phyloP scores from a whole-genome alignment of 257 asterid genomes.

The Solanum chiquidenum region DNA sequence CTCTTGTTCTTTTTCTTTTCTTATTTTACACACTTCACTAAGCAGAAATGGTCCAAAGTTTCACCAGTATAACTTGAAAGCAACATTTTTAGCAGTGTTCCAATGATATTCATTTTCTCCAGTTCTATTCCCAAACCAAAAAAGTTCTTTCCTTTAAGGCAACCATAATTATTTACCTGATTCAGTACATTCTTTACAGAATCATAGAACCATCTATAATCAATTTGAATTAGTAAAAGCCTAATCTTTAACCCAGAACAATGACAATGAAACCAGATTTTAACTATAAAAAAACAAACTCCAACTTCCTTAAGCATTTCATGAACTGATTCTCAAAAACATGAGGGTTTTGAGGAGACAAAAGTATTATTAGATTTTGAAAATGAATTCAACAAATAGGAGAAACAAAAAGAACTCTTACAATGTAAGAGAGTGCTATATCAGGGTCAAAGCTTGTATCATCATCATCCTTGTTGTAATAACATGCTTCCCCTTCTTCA shows the following conservation, averaged over 20 bases:
- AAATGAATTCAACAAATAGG: neutral
- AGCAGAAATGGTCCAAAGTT: neutral
- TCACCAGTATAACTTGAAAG: neutral
- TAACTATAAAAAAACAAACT: neutral
- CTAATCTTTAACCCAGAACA: neutral
- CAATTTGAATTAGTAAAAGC: neutral
- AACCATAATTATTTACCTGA: neutral
- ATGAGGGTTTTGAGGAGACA: neutral
- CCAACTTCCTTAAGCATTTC: neutral
- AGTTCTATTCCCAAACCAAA: neutral
- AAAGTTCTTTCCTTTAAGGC: neutral
- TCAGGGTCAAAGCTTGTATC: constrained; percentile 67
- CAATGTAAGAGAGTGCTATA: constrained; percentile 75
- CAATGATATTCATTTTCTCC: neutral
- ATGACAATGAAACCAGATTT: neutral
- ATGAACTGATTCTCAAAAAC: neutral
- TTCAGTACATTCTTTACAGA: neutral
- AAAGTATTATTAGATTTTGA: neutral
- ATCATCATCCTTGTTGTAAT: constrained; percentile 40
- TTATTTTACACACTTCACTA: neutral
- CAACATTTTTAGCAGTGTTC: neutral
- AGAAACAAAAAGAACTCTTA: constrained; percentile 33
- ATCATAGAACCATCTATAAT: neutral
- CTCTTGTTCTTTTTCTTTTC: neutral
- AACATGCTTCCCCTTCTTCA: constrained; percentile 83